phyloP scores from a whole-genome alignment of 2,329 filamentous ascomycete species.

The Phialemonium atrogriseum region DNA sequence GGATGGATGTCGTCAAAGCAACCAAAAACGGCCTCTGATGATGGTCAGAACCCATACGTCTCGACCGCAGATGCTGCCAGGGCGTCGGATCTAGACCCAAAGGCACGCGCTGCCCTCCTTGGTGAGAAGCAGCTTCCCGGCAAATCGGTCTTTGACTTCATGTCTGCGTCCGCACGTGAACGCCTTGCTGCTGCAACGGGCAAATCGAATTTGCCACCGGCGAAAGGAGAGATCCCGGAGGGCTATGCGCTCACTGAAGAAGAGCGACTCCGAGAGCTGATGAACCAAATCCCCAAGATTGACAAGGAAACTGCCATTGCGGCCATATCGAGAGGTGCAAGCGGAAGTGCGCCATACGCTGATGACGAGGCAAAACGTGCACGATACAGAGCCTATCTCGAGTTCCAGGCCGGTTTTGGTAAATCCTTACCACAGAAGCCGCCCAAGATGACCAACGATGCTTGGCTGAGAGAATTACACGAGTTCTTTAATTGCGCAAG shows the following conservation, averaged over 20 bases:
- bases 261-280: slow-evolving; percentile 50
- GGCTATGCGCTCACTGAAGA: slow-evolving; percentile 56
- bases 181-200: slow-evolving; percentile 70
- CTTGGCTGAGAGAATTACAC: slow-evolving; percentile 70
- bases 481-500: slow-evolving; percentile 61
- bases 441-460: slow-evolving; percentile 46
- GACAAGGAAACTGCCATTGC: slow-evolving; percentile 60
- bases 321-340: slow-evolving; percentile 55
- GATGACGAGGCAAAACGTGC: slow-evolving; percentile 71
- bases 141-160: slow-evolving; percentile 93
- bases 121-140: slow-evolving; percentile 76
- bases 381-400: slow-evolving; percentile 77
- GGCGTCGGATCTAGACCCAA: slow-evolving; percentile 65
- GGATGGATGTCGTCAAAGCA: slow-evolving; percentile 64
- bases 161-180: slow-evolving; percentile 70
- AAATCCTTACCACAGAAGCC: slow-evolving; percentile 44
- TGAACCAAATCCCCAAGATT: slow-evolving; percentile 52
- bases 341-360: slow-evolving; percentile 70
- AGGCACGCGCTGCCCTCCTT: slow-evolving; percentile 67
- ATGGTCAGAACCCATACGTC: slow-evolving; percentile 34
- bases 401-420: slow-evolving; percentile 60
- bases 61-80: slow-evolving; percentile 74
- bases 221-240: slow-evolving; percentile 63
- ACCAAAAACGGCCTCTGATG: slow-evolving; percentile 22
- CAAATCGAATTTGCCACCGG: slow-evolving; percentile 67